These are phyloP conservation scores for Nematocida major DNA, from an alignment of 371 early-diverging fungal genomes.

Conservation along the genomic window DNA sequence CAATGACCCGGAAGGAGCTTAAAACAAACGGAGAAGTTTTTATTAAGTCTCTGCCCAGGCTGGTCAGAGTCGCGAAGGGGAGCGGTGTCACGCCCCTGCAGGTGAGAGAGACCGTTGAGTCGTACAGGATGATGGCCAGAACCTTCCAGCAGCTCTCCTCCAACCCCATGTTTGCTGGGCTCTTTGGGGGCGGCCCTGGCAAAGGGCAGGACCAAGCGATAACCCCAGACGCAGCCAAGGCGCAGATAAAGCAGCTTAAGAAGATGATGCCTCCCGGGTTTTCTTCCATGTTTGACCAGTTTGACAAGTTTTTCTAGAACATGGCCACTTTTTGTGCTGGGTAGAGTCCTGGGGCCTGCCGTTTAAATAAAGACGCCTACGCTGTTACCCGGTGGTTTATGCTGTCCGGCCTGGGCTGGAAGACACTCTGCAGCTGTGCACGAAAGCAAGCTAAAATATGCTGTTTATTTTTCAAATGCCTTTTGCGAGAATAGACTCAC, in stretches of 20 bases:
- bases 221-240: constrained; percentile 21
- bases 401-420: no score
- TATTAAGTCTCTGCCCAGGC: constrained; percentile 70
- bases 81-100: constrained; percentile 76
- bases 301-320: constrained; percentile 28
- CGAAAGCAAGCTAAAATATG: no score
- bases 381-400: background rate
- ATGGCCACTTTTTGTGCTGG: background rate
- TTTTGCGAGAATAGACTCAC: no score
- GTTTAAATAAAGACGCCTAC: no score
- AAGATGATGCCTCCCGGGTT: constrained; percentile 54
- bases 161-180: constrained; percentile 55
- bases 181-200: constrained; percentile 25
- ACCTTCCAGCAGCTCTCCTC: constrained; percentile 86
- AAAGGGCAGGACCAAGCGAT: background rate
- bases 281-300: constrained; percentile 50
- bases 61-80: constrained; percentile 80
- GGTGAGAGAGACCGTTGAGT: constrained; percentile 74
- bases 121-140: constrained; percentile 74
- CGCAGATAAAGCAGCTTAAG: constrained; percentile 48
- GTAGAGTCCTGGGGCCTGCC: no score
- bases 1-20: constrained; percentile 85
- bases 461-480: no score
- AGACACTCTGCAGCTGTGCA: no score
- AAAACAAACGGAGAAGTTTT: constrained; percentile 81